Base-by-base conservation (phyloP, 1,284 basidiomycete genomes). In the Crepidotus sp. region DNA sequence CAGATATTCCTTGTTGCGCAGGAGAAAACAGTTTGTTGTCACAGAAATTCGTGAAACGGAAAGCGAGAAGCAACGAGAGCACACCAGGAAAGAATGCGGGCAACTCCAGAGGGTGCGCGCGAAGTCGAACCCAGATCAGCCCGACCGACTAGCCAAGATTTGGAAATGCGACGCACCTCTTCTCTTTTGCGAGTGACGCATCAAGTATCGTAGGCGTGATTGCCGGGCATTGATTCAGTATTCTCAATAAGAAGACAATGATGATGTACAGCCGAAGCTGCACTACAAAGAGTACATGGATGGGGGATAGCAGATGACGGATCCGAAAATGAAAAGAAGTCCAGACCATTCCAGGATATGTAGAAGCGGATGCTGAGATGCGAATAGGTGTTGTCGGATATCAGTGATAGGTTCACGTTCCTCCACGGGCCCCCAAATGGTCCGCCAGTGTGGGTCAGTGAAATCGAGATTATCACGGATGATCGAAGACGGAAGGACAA, bases 341-440 rank as follows among this genome's bases (percentile, higher is more conserved):
- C 38, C 34, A 43, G 36, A 17, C 22, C 10, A 15, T 21, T 44
- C 19, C 42, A 45, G 42, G 19, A 40, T 36, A 37, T 38, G 31
- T 45, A 43, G 39, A 38, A 45, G 39, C 47, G 47, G 47, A 45
- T 45, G 39, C 31, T 22, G 42, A 34, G 43, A 49, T 29, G 47
- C 47, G 47, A 49, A 45, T 45, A 48, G 42, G 46, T 26, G 30
- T 40, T 34, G 42, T 19, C 47, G 47, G 47, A 49, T 49, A 49
- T 49, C 47, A 49, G 34, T 42, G 40, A 33, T 35, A 34, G 32
- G 37, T 42, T 34, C 35, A 40, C 39, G 21, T 34, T 41, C 44
- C 32, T 36, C 45, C 9, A 40, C 45, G 35, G 37, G 46, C 26
- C 32, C 40, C 31, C n/a, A n/a, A 35, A 31, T n/a, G 41, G 32